Evolutionary conservation across 192 early-diverging fungal genomes (phyloP).

Genomic region (Chytriomyces hyalinus): DNA sequence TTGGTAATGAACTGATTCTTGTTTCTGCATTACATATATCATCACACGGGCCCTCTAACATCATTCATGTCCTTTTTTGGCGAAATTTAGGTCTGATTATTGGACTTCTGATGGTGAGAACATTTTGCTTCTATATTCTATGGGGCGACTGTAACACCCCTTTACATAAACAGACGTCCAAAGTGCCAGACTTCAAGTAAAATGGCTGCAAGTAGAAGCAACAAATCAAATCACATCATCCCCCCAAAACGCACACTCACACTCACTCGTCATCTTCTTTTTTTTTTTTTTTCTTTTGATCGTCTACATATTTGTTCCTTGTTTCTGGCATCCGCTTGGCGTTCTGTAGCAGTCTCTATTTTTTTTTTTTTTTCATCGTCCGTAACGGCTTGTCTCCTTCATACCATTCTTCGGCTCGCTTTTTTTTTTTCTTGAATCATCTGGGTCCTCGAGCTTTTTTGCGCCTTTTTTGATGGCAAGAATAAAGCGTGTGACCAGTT

Average conservation of each 20-base stretch:
- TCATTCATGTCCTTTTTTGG: neutral
- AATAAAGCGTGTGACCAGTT: neutral
- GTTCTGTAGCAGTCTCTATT: no score
- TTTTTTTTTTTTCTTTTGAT: slow-evolving; percentile 4
- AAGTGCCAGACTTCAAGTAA: slow-evolving; percentile 47
- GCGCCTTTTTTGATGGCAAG: neutral
- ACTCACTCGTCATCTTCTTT: neutral
- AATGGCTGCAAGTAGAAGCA: neutral
- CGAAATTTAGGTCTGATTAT: slow-evolving; percentile 70
- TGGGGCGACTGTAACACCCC: neutral
- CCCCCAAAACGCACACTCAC: no score
- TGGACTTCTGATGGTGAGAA: slow-evolving; percentile 72
- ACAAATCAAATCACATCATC: no score
- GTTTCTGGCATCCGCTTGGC: neutral
- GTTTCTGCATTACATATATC: neutral
- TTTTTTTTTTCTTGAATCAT: neutral
- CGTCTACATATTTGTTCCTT: neutral
- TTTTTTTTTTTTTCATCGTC: neutral
- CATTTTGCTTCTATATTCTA: neutral
- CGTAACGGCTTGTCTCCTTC: neutral
- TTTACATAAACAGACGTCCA: slow-evolving; percentile 26
- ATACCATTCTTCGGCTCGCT: neutral
- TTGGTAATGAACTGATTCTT: slow-evolving; percentile 61
- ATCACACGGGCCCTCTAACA: neutral
- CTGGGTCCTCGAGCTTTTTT: neutral